Evolutionary conservation across 495 filamentous ascomycete species (phyloP).

Genomic region (Penicillium arizonense): DNA sequence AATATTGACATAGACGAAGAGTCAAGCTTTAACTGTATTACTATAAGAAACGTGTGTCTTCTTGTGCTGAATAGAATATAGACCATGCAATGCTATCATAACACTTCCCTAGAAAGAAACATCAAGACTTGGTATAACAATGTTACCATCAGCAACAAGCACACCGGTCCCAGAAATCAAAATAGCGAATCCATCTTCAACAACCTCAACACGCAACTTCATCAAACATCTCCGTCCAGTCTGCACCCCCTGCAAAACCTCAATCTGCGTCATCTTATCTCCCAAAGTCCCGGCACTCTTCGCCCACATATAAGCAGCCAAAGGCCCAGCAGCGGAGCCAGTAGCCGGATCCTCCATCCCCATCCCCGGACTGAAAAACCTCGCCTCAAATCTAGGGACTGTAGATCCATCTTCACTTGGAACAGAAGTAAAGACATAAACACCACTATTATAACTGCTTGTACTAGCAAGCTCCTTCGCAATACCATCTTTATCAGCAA

Average conservation of each 20-base stretch:
- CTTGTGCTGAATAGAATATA: neutral
- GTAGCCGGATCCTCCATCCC: conserved; percentile 13
- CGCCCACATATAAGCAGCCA: conserved; percentile 2
- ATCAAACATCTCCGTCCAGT: conserved; percentile 1
- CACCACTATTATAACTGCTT: conserved; percentile 8
- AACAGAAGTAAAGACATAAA: conserved; percentile 8
- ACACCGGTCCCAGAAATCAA: conserved; percentile 1
- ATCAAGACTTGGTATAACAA: neutral
- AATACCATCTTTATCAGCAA: conserved; percentile 1
- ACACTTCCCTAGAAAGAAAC: neutral
- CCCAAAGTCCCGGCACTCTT: neutral
- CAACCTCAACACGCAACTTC: neutral
- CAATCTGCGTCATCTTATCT: neutral
- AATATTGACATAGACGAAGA: no score
- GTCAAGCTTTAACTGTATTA: no score
- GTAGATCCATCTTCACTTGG: neutral
- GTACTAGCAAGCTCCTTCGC: conserved; percentile 5
- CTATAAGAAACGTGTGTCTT: no score
- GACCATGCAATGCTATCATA: neutral
- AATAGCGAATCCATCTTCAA: neutral
- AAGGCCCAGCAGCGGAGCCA: neutral
- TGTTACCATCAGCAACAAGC: neutral
- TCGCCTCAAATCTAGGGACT: conserved; percentile 4
- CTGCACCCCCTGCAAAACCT: conserved; percentile 1
- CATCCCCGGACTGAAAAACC: conserved; percentile 18